These are phyloP conservation scores for Murraya koenigii DNA, from an alignment of 345 rosid species.

Conservation along the genomic window DNA sequence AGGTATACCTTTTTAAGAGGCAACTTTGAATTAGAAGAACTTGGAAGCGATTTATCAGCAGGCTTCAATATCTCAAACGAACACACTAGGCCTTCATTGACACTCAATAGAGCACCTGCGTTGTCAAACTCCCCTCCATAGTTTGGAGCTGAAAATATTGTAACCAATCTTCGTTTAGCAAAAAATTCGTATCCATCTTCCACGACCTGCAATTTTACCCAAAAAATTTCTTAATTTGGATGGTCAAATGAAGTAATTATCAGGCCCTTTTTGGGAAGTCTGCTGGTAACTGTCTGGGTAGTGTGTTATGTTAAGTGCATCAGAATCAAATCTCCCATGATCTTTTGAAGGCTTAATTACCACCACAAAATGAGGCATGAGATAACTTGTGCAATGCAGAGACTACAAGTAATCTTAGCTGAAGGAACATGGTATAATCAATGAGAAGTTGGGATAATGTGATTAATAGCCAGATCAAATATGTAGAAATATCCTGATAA, in stretches of 20 bases:
- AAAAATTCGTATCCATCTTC: slow-evolving; percentile 98
- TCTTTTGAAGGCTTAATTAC: not conserved
- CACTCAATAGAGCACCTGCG: slow-evolving; percentile 85
- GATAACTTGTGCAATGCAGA: not conserved
- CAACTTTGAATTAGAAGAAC: slow-evolving; percentile 30
- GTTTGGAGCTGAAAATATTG: slow-evolving; percentile 97
- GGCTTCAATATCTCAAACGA: slow-evolving; percentile 97
- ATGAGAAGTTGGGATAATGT: not conserved
- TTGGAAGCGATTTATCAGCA: slow-evolving; percentile 35
- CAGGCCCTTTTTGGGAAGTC: not conserved
- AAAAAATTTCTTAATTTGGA: slow-evolving; percentile 8
- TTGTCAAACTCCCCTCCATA: slow-evolving; percentile 99
- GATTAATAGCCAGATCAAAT: not conserved
- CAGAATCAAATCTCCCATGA: not conserved
- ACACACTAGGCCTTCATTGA: slow-evolving; percentile 72
- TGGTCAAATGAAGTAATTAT: not conserved
- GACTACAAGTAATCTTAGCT: not conserved
- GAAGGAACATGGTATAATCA: not conserved
- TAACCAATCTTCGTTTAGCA: slow-evolving; percentile 80
- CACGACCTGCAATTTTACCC: slow-evolving; percentile 63
- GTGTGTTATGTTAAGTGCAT: not conserved
- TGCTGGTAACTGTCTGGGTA: not conserved
- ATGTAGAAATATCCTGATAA: not conserved
- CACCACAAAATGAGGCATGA: not conserved
- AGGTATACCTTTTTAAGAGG: slow-evolving; percentile 66